Percentiles rank a stretch among this genome's conserved stretches.
phyloP scores from a whole-genome alignment of 2,329 filamentous ascomycete species.

The Fusarium concolor region DNA sequence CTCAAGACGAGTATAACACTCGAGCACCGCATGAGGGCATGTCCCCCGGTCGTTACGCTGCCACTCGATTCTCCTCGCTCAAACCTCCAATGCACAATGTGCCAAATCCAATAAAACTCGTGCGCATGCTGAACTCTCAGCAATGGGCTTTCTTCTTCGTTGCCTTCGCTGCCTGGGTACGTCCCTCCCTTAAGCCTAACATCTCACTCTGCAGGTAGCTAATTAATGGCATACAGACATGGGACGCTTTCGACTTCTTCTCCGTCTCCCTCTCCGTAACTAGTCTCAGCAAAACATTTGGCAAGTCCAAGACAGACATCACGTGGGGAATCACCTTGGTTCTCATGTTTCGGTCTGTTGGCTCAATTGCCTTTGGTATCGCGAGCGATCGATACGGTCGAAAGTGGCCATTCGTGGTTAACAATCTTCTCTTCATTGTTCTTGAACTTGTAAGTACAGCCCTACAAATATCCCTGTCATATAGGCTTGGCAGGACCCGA shows the following conservation, averaged over 20 bases:
- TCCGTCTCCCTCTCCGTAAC: slow-evolving; percentile 70
- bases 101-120: slow-evolving; percentile 63
- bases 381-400: slow-evolving; percentile 67
- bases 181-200: slow-evolving; percentile 10
- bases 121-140: slow-evolving; percentile 60
- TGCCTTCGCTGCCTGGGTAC: slow-evolving; percentile 68
- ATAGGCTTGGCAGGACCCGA: slow-evolving; percentile 6
- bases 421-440: slow-evolving; percentile 78
- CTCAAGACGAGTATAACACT: slow-evolving; percentile 48
- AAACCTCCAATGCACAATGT: slow-evolving; percentile 67
- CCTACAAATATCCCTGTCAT: background rate
- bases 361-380: slow-evolving; percentile 66
- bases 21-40: slow-evolving; percentile 62
- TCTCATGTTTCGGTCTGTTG: slow-evolving; percentile 69
- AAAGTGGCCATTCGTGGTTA: slow-evolving; percentile 80
- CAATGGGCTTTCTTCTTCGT: slow-evolving; percentile 68
- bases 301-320: slow-evolving; percentile 66
- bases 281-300: slow-evolving; percentile 65
- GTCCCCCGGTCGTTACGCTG: slow-evolving; percentile 59
- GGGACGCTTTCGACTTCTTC: slow-evolving; percentile 76
- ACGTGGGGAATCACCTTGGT: slow-evolving; percentile 74
- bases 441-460: slow-evolving; percentile 71
- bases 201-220: background rate
- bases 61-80: slow-evolving; percentile 65
- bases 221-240: slow-evolving; percentile 55